Conservation (phyloP, 2,329 filamentous ascomycete species). For the Fusarium foetens region DNA sequence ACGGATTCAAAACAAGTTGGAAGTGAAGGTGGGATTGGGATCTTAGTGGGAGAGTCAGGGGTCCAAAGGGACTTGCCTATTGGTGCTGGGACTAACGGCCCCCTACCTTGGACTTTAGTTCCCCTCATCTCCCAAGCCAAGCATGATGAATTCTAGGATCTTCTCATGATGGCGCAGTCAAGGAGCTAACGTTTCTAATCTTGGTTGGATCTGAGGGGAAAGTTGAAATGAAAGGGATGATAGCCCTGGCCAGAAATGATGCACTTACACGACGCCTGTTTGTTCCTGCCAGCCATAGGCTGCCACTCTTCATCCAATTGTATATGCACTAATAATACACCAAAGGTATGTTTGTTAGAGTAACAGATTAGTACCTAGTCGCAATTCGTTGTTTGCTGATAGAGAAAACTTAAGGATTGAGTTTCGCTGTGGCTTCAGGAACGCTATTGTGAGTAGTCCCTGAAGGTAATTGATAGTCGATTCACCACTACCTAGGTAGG, state of each 20-base stretch:
- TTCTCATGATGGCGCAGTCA: constrained; percentile 23
- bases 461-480: background rate
- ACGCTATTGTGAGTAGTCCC: background rate
- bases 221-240: constrained; percentile 42
- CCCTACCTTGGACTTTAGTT: constrained; percentile 13
- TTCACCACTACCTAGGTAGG: background rate
- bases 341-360: background rate
- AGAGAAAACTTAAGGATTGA: background rate
- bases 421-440: background rate
- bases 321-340: background rate
- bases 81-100: constrained; percentile 11
- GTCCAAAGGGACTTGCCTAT: constrained; percentile 26
- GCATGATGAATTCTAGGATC: constrained; percentile 8
- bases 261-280: constrained; percentile 19
- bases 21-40: constrained; percentile 34
- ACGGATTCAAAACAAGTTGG: constrained; percentile 42
- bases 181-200: constrained; percentile 15
- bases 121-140: constrained; percentile 18
- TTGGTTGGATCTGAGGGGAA: constrained; percentile 22
- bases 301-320: background rate
- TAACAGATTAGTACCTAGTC: background rate
- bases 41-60: constrained; percentile 31
- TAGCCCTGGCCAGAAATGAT: constrained; percentile 27
- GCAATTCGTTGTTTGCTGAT: background rate
- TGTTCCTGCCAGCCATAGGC: background rate